phyloP scores from a whole-genome alignment of 1,284 basidiomycete genomes.

The Boletus sp. region DNA sequence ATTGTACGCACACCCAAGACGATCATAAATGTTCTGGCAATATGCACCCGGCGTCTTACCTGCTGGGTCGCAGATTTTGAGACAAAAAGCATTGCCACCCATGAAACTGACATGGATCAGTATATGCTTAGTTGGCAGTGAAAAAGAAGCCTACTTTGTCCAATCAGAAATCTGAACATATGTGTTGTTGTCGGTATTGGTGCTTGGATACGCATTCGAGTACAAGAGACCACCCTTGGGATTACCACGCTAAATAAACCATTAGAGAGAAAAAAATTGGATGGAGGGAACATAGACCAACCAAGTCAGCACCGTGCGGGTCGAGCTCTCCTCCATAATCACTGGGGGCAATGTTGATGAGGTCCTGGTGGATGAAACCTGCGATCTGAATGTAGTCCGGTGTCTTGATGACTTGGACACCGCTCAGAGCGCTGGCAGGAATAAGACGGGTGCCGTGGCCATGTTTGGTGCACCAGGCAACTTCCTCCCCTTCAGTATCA shows the following conservation, averaged over 20 bases:
- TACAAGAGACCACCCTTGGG: conserved; percentile 62
- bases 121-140: not conserved
- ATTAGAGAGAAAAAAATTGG: conserved; percentile 33
- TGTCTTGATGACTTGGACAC: conserved; percentile 41
- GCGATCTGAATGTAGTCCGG: conserved; percentile 50
- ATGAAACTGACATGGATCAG: conserved; percentile 45
- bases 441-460: conserved; percentile 42
- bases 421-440: conserved; percentile 35
- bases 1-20: conserved; percentile 68
- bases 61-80: conserved; percentile 59
- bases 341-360: conserved; percentile 46
- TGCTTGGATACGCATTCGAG: conserved; percentile 48
- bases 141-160: conserved; percentile 41
- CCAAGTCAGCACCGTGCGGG: conserved; percentile 44
- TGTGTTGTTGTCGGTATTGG: conserved; percentile 36
- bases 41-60: conserved; percentile 45
- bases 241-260: conserved; percentile 54
- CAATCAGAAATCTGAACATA: conserved; percentile 55
- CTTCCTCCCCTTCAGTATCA: conserved; percentile 62
- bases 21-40: conserved; percentile 64
- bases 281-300: conserved; percentile 18
- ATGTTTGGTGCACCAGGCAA: conserved; percentile 60
- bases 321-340: conserved; percentile 61
- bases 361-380: conserved; percentile 59
- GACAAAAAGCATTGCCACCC: conserved; percentile 51